phyloP scores from a whole-genome alignment of 2,329 filamentous ascomycete species.

The Botryosphaeria dothidea region DNA sequence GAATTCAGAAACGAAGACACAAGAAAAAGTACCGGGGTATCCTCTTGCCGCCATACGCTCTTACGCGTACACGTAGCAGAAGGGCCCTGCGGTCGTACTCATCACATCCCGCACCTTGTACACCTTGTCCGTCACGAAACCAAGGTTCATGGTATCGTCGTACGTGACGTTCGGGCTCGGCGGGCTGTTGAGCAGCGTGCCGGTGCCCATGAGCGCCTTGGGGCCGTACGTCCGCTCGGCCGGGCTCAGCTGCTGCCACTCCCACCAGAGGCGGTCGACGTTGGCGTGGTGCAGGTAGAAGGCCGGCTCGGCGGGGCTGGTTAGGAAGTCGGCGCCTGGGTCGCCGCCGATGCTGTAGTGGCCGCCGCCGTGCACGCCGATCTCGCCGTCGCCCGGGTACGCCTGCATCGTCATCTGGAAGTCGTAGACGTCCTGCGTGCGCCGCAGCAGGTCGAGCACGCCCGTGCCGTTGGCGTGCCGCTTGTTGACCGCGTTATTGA shows the following conservation, averaged over 20 bases:
- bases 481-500: slow-evolving; percentile 30
- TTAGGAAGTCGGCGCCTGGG: slow-evolving; percentile 47
- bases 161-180: slow-evolving; percentile 47
- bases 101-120: slow-evolving; percentile 41
- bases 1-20: neutral
- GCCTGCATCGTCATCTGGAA: slow-evolving; percentile 44
- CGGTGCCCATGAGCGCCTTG: slow-evolving; percentile 39
- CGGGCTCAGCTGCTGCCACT: slow-evolving; percentile 51
- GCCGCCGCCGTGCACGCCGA: slow-evolving; percentile 49
- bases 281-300: slow-evolving; percentile 46
- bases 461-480: slow-evolving; percentile 28
- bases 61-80: slow-evolving; percentile 48
- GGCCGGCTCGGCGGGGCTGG: slow-evolving; percentile 47
- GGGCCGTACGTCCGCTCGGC: slow-evolving; percentile 30
- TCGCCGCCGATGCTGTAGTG: slow-evolving; percentile 52
- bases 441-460: slow-evolving; percentile 27
- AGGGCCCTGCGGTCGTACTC: slow-evolving; percentile 45
- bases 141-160: slow-evolving; percentile 43
- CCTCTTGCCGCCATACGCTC: neutral
- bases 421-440: slow-evolving; percentile 29
- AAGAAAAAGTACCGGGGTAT: neutral
- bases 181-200: slow-evolving; percentile 48
- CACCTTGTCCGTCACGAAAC: slow-evolving; percentile 5
- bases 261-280: slow-evolving; percentile 52
- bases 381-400: slow-evolving; percentile 33